A percentile compares a stretch with the other conserved stretches of the same genome.
Conservation (phyloP, 208 protist genomes). For the Leishmania amazonensis region DNA sequence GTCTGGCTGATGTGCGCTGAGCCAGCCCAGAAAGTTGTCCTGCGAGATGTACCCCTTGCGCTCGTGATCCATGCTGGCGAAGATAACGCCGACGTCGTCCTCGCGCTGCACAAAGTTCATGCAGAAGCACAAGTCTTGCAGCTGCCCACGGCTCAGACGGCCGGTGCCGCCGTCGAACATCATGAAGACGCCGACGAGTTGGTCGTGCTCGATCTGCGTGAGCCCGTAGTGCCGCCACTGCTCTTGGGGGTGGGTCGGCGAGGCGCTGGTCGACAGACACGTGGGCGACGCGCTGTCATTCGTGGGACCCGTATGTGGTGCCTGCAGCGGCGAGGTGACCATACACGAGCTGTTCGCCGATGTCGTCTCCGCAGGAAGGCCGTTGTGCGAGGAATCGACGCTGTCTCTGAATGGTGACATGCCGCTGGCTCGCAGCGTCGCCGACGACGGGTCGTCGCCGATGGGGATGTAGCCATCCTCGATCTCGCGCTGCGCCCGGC, state of each 20-base stretch:
- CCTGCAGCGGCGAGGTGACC: background rate
- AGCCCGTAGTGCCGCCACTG: conserved; percentile 66
- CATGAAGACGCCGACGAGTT: conserved; percentile 77
- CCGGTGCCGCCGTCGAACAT: conserved; percentile 86
- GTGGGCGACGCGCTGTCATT: background rate
- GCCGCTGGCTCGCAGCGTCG: background rate
- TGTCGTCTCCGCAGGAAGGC: background rate
- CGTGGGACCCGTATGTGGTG: too few species aligned
- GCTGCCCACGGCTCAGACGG: conserved; percentile 48
- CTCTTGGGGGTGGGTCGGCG: background rate
- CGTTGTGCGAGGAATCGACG: background rate
- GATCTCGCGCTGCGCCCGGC: conserved; percentile 27
- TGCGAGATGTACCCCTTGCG: conserved; percentile 43
- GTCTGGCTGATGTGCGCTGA: conserved; percentile 70
- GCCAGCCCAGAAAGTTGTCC: conserved; percentile 76
- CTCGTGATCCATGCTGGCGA: conserved; percentile 67
- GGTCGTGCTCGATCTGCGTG: conserved; percentile 79
- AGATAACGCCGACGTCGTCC: conserved; percentile 65
- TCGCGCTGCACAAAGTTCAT: conserved; percentile 78
- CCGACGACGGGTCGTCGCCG: conserved; percentile 18
- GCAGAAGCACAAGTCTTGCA: conserved; percentile 65
- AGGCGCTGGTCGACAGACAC: conserved; percentile 22
- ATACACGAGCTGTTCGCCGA: background rate
- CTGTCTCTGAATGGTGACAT: background rate
- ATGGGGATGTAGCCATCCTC: conserved; percentile 28